These are phyloP conservation scores for Suillus brevipes DNA, from an alignment of 768 basidiomycete genomes.

Conservation along the genomic window DNA sequence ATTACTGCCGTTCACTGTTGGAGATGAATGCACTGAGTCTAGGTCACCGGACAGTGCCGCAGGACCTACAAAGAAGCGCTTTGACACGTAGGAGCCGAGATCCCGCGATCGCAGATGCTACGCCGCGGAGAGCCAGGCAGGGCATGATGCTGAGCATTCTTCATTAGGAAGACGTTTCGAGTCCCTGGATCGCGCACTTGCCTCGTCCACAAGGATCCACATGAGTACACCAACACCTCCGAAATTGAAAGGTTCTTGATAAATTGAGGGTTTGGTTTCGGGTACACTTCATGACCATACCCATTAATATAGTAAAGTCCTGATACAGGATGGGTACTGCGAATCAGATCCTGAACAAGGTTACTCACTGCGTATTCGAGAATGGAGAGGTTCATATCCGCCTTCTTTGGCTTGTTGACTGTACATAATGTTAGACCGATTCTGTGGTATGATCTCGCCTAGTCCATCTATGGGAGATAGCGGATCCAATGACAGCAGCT, in stretches of 20 bases:
- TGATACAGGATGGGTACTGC: constrained; percentile 28
- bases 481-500: constrained; percentile 35
- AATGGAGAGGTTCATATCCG: constrained; percentile 53
- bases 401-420: constrained; percentile 49
- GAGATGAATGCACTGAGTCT: constrained; percentile 12
- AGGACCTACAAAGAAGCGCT: constrained; percentile 72
- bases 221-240: constrained; percentile 83
- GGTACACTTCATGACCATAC: constrained; percentile 91
- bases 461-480: constrained; percentile 55
- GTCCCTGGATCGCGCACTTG: constrained; percentile 27
- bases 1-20: constrained; percentile 79
- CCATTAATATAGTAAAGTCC: constrained; percentile 88
- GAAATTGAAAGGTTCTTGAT: constrained; percentile 58
- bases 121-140: constrained; percentile 81
- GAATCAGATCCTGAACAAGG: constrained; percentile 14
- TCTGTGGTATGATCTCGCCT: constrained; percentile 44
- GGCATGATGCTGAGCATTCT: constrained; percentile 70
- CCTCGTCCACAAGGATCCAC: constrained; percentile 96
- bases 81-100: constrained; percentile 75
- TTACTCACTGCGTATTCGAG: constrained; percentile 63
- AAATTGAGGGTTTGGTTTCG: constrained; percentile 82
- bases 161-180: constrained; percentile 9
- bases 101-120: constrained; percentile 73
- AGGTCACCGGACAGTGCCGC: constrained; percentile 1
- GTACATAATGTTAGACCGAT: constrained; percentile 65